Base-by-base conservation (phyloP, 441 rosid genomes). In the Codiaeum variegatum region DNA sequence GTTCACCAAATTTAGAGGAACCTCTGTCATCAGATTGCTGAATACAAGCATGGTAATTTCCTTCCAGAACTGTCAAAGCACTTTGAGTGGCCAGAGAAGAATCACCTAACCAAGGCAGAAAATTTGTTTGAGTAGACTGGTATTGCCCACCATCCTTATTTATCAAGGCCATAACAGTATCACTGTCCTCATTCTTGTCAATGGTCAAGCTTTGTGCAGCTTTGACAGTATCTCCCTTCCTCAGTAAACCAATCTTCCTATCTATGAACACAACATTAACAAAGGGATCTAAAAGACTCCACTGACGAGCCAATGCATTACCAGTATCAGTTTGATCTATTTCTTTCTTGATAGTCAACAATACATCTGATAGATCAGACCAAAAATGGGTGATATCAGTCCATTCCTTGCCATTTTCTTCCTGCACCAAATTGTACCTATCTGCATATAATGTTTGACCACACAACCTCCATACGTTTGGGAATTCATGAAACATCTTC, bases 261-360 rank as follows among this genome's bases (percentile, higher is more conserved):
- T 85, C 80, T 78, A 91, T 79, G 78, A 86, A 90, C 62, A 88
- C 85, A 77, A 75, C 93, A 74, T 80, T 85, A 73, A 94, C 96
- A 86, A 91, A 94, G 75, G 99, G 99, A 79, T 94, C 96, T 75
- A 94, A 83, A 55, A 86, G 72, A 77, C 79, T 83, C 99, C 99
- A 94, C 61, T 71, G 76, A 79, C 75, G 85, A 72, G 89, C 91
- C 79, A 90, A 81, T 38, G 79, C 77, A 73, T 70, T 67, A 24
- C 67, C 76, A 76, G 75, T 76, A 75, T 80, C 82, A 66, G 83
- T 70, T 7, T 73, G 79, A 80, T 84, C 82, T 74, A 79, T 72
- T 81, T 85, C 85, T 84, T 85, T 88, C 83, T 85, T 88, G 64
- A 90, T 69, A 32, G 75, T 89, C 80, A 55, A 66, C 81, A 94